phyloP scores from a whole-genome alignment of 495 filamentous ascomycete genomes.

The Xylaria grammica region DNA sequence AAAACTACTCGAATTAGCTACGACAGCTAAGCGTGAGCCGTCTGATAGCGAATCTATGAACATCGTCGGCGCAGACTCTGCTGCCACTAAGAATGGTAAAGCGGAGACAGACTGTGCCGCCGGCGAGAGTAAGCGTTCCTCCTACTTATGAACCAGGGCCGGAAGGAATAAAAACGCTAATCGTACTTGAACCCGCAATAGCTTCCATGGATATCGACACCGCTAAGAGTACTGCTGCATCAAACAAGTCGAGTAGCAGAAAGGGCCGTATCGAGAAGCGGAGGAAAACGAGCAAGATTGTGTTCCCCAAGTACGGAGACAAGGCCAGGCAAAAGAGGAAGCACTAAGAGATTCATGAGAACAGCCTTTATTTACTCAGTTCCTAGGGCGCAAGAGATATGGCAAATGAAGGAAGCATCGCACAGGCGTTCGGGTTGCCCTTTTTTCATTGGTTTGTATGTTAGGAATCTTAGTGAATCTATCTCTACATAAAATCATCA shows the following conservation, averaged over 20 bases:
- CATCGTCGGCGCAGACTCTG: slow-evolving; percentile 31
- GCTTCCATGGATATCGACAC: slow-evolving; percentile 56
- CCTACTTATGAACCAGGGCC: neutral
- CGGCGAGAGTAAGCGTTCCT: slow-evolving; percentile 42
- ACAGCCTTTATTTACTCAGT: neutral
- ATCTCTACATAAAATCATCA: slow-evolving; percentile 29
- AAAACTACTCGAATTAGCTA: slow-evolving; percentile 75
- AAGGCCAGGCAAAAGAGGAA: slow-evolving; percentile 49
- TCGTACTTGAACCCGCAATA: slow-evolving; percentile 9
- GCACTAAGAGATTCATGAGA: slow-evolving; percentile 29
- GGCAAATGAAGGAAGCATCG: slow-evolving; percentile 19
- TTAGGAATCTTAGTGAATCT: slow-evolving; percentile 20
- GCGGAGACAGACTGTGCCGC: slow-evolving; percentile 39
- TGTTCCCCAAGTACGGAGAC: slow-evolving; percentile 57
- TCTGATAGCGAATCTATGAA: slow-evolving; percentile 32
- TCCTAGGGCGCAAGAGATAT: slow-evolving; percentile 3
- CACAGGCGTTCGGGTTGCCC: slow-evolving; percentile 24
- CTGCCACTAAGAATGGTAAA: slow-evolving; percentile 20
- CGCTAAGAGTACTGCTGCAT: slow-evolving; percentile 34
- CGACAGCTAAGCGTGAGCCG: slow-evolving; percentile 63
- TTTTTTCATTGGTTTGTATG: slow-evolving; percentile 12
- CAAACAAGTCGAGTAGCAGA: slow-evolving; percentile 42
- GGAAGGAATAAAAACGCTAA: neutral
- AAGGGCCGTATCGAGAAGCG: slow-evolving; percentile 48
- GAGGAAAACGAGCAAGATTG: slow-evolving; percentile 56